Conservation (phyloP, 257 asterid species). For the Fraxinus cuspidata region DNA sequence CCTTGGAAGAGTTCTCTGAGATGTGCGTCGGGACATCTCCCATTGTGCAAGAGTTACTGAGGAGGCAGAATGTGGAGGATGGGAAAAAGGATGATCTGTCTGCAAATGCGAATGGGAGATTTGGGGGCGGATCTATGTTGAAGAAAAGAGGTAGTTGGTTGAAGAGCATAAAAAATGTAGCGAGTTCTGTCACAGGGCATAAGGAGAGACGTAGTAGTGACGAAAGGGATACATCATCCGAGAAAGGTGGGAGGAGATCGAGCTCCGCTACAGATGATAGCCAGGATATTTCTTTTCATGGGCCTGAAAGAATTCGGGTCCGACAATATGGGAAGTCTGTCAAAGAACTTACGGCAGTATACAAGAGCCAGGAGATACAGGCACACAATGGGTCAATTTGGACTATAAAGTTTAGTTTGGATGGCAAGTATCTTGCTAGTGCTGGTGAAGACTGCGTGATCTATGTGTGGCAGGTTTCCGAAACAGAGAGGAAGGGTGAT, state of each 20-base stretch:
- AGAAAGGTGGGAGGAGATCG: slow-evolving; percentile 93
- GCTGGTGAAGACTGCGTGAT: slow-evolving; percentile 98
- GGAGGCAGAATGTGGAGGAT: slow-evolving; percentile 88
- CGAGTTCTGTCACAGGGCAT: slow-evolving; percentile 67
- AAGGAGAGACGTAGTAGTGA: slow-evolving; percentile 88
- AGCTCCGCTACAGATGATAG: slow-evolving; percentile 99
- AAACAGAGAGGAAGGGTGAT: slow-evolving; percentile 88
- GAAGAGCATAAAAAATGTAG: slow-evolving; percentile 73
- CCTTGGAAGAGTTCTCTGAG: slow-evolving; percentile 91
- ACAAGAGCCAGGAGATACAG: slow-evolving; percentile 87
- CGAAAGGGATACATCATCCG: slow-evolving; percentile 94
- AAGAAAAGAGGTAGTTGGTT: slow-evolving; percentile 83
- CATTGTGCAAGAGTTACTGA: slow-evolving; percentile 92
- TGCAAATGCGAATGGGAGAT: slow-evolving; percentile 44
- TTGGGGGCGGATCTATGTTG: slow-evolving; percentile 44
- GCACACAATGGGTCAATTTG: slow-evolving; percentile 95
- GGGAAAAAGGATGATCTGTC: slow-evolving; percentile 58
- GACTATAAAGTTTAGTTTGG: slow-evolving; percentile 95
- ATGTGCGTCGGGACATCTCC: slow-evolving; percentile 96
- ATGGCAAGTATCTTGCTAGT: slow-evolving; percentile 94
- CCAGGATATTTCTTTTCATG: slow-evolving; percentile 83
- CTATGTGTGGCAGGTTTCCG: slow-evolving; percentile 89
- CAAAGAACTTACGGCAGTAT: slow-evolving; percentile 83
- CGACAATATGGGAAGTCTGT: slow-evolving; percentile 87
- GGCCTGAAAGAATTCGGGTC: slow-evolving; percentile 81